Percentiles rank a stretch among this genome's conserved stretches.
Evolutionary conservation across 2,329 filamentous ascomycete species (phyloP).

Genomic region (Ustilaginoidea virens): DNA sequence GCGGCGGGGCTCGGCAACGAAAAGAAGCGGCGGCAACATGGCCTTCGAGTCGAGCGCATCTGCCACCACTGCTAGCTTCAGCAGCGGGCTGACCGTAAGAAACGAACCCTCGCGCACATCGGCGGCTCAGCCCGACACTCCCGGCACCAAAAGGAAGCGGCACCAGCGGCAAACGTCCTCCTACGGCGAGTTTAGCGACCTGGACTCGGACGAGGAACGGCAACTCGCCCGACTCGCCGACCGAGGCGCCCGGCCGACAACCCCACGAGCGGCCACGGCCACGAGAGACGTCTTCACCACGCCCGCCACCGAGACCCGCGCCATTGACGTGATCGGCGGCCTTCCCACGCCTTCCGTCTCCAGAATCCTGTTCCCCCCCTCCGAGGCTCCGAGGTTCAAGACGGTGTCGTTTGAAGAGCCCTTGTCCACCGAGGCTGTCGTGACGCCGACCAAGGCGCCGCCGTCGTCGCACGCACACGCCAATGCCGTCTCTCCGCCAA

Average conservation of each 20-base stretch:
- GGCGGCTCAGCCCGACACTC: constrained; percentile 2
- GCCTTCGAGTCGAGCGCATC: too few species aligned
- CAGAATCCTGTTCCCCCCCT: constrained; percentile 19
- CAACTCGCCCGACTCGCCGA: constrained; percentile 21
- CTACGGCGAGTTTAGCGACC: constrained; percentile 16
- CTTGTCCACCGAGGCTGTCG: not conserved
- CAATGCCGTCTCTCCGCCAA: constrained; percentile 4
- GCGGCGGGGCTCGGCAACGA: too few species aligned
- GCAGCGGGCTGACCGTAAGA: constrained; percentile 1
- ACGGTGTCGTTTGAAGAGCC: constrained; percentile 16
- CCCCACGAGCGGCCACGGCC: constrained; percentile 2
- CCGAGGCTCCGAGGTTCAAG: constrained; percentile 16
- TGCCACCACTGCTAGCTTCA: too few species aligned
- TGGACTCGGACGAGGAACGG: constrained; percentile 23
- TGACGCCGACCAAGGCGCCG: constrained; percentile 1
- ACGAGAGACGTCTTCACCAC: constrained; percentile 10
- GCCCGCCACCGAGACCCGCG: constrained; percentile 10
- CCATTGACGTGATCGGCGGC: constrained; percentile 9
- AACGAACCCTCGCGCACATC: not conserved
- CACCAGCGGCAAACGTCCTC: constrained; percentile 10
- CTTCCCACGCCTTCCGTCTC: constrained; percentile 20
- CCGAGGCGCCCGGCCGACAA: constrained; percentile 15
- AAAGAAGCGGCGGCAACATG: too few species aligned
- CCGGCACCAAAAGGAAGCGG: constrained; percentile 15
- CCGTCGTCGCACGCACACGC: not conserved